These are phyloP conservation scores for Sphaerulina vaccinii DNA, from an alignment of 2,329 filamentous ascomycete species.

Conservation along the genomic window DNA sequence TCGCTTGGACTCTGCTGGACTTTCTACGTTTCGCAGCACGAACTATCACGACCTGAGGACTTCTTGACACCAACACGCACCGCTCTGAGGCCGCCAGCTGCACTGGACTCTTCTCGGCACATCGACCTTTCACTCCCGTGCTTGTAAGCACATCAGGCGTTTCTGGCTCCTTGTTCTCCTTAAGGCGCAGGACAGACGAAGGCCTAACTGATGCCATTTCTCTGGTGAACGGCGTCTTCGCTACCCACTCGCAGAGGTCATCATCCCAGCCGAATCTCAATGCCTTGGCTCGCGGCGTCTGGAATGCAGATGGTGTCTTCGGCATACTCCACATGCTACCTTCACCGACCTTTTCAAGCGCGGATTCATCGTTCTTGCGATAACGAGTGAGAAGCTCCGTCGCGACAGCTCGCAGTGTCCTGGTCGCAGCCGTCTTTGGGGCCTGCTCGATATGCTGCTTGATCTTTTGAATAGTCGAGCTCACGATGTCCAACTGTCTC, in stretches of 20 bases:
- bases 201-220: not conserved
- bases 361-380: not conserved
- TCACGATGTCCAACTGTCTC: not conserved
- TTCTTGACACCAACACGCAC: not conserved
- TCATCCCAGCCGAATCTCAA: slow-evolving; percentile 44
- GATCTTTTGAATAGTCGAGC: not conserved
- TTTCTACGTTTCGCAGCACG: not conserved
- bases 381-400: not conserved
- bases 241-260: slow-evolving; percentile 49
- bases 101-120: not conserved
- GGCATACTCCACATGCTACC: not conserved
- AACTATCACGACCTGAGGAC: not conserved
- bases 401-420: not conserved
- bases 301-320: not conserved
- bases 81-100: not conserved
- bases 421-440: not conserved
- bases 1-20: not conserved
- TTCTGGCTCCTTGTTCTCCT: not conserved
- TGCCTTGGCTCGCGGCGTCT: not conserved
- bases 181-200: not conserved
- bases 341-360: not conserved
- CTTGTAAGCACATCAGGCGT: not conserved
- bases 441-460: not conserved
- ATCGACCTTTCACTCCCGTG: not conserved
- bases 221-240: slow-evolving; percentile 38